A percentile compares a stretch with the other conserved stretches of the same genome.
Evolutionary conservation across 163 green algal species (phyloP).

Genomic region (Scenedesmus sp.): DNA sequence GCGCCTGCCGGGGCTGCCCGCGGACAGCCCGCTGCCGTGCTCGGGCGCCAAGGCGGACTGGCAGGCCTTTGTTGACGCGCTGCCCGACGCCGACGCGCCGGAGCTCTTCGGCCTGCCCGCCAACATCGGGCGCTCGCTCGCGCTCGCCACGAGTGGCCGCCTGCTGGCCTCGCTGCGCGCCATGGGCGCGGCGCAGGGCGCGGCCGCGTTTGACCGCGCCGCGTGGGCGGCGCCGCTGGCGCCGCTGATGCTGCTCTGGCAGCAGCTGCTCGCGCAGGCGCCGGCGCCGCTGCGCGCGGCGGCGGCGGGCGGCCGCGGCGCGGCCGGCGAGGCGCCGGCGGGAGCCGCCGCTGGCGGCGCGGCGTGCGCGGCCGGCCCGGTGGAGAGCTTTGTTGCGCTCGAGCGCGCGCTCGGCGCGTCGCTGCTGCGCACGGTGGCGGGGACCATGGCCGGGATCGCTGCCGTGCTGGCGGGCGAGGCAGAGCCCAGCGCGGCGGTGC

Average conservation of each 20-base stretch:
- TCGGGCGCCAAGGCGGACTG: conserved; percentile 21
- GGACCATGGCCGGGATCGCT: conserved; percentile 51
- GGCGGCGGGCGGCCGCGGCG: background rate
- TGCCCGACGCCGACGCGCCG: conserved; percentile 71
- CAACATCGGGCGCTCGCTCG: conserved; percentile 74
- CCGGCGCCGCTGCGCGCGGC: conserved; percentile 13
- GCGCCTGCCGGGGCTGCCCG: conserved; percentile 39
- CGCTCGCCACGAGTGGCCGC: conserved; percentile 45
- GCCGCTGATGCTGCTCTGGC: conserved; percentile 75
- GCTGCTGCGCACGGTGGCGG: conserved; percentile 57
- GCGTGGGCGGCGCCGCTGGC: conserved; percentile 62
- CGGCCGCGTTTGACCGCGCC: conserved; percentile 54
- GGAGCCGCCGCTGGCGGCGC: conserved; percentile 20
- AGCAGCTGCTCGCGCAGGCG: conserved; percentile 56
- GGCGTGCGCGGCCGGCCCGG: conserved; percentile 34
- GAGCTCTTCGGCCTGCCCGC: conserved; percentile 75
- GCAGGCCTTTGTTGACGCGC: conserved; percentile 41
- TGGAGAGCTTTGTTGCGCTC: conserved; percentile 69
- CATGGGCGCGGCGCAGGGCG: conserved; percentile 36
- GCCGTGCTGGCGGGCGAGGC: conserved; percentile 54
- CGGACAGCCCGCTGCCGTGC: background rate
- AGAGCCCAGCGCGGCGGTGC: conserved; percentile 45
- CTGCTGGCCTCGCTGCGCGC: conserved; percentile 51
- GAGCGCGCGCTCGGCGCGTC: conserved; percentile 53
- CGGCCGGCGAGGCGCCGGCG: conserved; percentile 6